Percentiles rank a stretch among this genome's conserved stretches.
Evolutionary conservation across 441 rosid genomes (phyloP).

Genomic region (Erodium trifolium): DNA sequence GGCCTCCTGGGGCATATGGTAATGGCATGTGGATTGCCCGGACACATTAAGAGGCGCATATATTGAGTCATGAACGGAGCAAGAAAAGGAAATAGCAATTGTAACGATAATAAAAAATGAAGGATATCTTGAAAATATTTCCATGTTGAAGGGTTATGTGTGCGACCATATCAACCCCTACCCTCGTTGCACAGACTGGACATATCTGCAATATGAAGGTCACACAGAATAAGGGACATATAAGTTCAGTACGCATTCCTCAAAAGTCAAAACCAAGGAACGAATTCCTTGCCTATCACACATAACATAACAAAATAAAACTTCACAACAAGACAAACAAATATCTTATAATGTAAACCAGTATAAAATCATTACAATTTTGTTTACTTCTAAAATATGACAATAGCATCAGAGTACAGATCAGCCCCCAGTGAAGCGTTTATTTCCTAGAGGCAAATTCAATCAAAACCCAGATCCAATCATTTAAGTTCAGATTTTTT

Average conservation of each 20-base stretch:
- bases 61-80: no score
- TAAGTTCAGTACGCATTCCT: slow-evolving; percentile 1
- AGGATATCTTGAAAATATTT: slow-evolving; percentile 88
- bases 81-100: slow-evolving; percentile 2
- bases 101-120: slow-evolving; percentile 16
- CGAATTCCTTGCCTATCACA: background rate
- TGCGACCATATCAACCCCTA: slow-evolving; percentile 26
- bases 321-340: slow-evolving; percentile 15
- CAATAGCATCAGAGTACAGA: background rate
- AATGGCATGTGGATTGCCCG: no score
- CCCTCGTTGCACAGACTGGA: slow-evolving; percentile 79
- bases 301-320: slow-evolving; percentile 5
- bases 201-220: slow-evolving; percentile 57
- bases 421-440: background rate
- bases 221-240: slow-evolving; percentile 16
- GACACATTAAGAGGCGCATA: no score
- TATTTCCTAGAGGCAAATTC: background rate
- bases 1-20: no score
- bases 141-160: slow-evolving; percentile 92
- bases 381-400: background rate
- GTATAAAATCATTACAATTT: no score
- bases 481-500: background rate
- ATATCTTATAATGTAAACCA: no score
- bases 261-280: background rate
- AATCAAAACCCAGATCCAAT: background rate